Evolutionary conservation across 73 alveolate genomes (phyloP).

Genomic region (Tetrahymena borealis): DNA sequence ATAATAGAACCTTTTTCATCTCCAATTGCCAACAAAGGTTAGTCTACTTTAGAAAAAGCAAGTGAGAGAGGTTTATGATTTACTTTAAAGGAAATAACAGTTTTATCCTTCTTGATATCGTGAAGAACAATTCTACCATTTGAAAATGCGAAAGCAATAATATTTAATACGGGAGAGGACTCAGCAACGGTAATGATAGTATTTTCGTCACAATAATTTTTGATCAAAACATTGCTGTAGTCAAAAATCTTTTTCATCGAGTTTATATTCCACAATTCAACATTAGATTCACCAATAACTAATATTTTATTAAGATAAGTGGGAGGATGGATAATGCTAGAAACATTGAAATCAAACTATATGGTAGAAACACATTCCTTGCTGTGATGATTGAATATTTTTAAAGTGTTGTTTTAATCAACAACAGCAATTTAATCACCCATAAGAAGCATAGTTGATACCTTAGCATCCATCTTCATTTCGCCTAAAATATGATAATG

Average conservation of each 20-base stretch:
- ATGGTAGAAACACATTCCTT: background rate
- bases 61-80: background rate
- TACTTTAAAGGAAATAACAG: background rate
- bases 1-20: background rate
- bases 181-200: background rate
- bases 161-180: background rate
- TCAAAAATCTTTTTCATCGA: background rate
- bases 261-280: background rate
- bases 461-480: background rate
- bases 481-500: slow-evolving; percentile 1
- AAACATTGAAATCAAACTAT: background rate
- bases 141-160: background rate
- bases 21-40: background rate
- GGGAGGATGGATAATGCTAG: background rate
- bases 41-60: background rate
- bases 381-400: background rate
- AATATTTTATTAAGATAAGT: background rate
- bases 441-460: background rate
- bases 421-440: background rate
- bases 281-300: background rate
- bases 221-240: background rate
- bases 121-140: background rate
- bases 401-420: background rate
- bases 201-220: background rate
- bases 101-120: background rate